Conservation (phyloP, 2,329 filamentous ascomycete species). For the Penicillium sp. region DNA sequence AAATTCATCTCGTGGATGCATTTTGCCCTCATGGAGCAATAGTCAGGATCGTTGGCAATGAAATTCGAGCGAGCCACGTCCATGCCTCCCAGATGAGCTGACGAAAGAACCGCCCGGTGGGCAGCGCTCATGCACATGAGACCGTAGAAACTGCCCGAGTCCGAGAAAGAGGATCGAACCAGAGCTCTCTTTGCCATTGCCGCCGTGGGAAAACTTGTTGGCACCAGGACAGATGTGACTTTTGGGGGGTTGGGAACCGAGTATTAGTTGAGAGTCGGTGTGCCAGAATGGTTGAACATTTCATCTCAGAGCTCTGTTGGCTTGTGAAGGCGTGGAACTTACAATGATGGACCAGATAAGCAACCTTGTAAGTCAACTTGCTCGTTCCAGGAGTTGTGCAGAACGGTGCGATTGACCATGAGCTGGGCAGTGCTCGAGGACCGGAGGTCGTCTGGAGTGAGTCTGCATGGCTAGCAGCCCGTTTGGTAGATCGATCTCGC, state of each 20-base stretch:
- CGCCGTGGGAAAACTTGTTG: slow-evolving; percentile 36
- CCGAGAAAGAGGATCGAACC: slow-evolving; percentile 29
- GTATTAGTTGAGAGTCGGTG: too few relatives aligned
- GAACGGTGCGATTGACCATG: slow-evolving; percentile 27
- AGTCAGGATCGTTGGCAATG: slow-evolving; percentile 29
- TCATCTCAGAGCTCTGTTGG: too few relatives aligned
- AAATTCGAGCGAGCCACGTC: slow-evolving; percentile 11
- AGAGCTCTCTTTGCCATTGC: slow-evolving; percentile 22
- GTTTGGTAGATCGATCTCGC: slow-evolving; percentile 13
- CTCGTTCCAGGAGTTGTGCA: slow-evolving; percentile 25
- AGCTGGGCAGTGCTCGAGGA: not conserved
- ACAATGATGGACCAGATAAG: slow-evolving; percentile 31
- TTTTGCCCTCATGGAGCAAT: slow-evolving; percentile 35
- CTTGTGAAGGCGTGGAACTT: slow-evolving; percentile 9
- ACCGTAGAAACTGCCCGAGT: slow-evolving; percentile 34
- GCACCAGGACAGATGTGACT: slow-evolving; percentile 33
- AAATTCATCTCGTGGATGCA: slow-evolving; percentile 30
- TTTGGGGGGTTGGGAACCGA: not conserved
- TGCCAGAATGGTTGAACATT: too few relatives aligned
- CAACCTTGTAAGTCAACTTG: slow-evolving; percentile 23
- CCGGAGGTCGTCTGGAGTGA: slow-evolving; percentile 12
- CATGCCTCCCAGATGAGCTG: slow-evolving; percentile 20
- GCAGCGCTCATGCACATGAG: slow-evolving; percentile 37
- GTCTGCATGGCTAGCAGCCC: slow-evolving; percentile 15
- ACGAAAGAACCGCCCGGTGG: slow-evolving; percentile 31